Percentiles rank a stretch among this genome's conserved stretches.
Conservation (phyloP, 2,329 filamentous ascomycete species). For the Harringtonia lauricola region DNA sequence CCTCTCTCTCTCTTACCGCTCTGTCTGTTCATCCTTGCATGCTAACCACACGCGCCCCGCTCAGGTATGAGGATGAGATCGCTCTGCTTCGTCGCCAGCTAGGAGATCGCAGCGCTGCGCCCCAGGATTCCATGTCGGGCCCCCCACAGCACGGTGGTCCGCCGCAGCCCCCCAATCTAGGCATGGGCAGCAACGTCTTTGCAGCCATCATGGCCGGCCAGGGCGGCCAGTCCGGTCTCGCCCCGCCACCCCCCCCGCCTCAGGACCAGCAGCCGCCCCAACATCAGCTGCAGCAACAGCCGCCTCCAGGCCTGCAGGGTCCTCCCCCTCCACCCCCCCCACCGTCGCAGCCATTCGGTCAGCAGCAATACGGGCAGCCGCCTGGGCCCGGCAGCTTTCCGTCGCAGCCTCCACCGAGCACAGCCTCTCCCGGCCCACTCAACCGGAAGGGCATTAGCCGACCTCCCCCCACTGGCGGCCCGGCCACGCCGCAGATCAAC, state of each 20-base stretch:
- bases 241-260: constrained; percentile 61
- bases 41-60: not conserved
- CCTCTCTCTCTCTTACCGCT: no score
- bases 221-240: constrained; percentile 70
- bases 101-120: constrained; percentile 57
- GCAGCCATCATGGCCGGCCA: constrained; percentile 91
- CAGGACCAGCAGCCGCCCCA: constrained; percentile 45
- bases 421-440: constrained; percentile 78
- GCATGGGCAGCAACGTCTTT: constrained; percentile 86
- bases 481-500: constrained; percentile 86
- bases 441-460: no score
- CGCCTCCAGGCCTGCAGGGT: constrained; percentile 54
- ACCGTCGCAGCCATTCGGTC: constrained; percentile 54
- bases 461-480: constrained; percentile 53
- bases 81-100: constrained; percentile 78
- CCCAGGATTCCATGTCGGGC: constrained; percentile 49
- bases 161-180: constrained; percentile 78
- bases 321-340: constrained; percentile 45
- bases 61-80: constrained; percentile 89
- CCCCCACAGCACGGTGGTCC: constrained; percentile 67
- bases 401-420: constrained; percentile 71
- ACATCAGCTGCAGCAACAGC: constrained; percentile 68
- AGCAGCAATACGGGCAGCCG: constrained; percentile 48
- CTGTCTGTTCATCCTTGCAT: not conserved
- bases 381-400: constrained; percentile 60